A percentile compares a stretch with the other conserved stretches of the same genome.
Evolutionary conservation across 2,329 filamentous ascomycete genomes (phyloP).

Genomic region (Orbilia quercus): DNA sequence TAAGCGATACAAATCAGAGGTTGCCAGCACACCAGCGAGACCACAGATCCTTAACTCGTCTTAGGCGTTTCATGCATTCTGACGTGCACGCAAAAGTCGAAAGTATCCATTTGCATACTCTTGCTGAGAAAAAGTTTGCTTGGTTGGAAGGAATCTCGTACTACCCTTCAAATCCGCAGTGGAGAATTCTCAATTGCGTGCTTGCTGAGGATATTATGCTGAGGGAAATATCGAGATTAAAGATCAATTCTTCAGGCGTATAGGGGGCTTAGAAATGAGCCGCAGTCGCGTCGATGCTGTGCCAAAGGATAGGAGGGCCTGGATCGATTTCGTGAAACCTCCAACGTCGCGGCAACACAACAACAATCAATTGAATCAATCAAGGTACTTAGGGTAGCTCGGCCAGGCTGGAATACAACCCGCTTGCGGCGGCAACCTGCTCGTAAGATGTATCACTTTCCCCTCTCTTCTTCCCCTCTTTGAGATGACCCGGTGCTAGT

Average conservation of each 20-base stretch:
- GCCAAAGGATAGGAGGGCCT: background rate
- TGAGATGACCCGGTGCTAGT: constrained; percentile 11
- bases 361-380: too few relatives aligned
- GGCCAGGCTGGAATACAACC: constrained; percentile 15
- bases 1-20: constrained; percentile 55
- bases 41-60: constrained; percentile 43
- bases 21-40: constrained; percentile 47
- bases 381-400: background rate
- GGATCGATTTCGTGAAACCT: constrained; percentile 20
- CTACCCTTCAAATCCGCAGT: constrained; percentile 20
- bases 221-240: background rate
- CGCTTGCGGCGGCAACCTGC: constrained; percentile 38
- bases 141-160: background rate
- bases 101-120: too few relatives aligned
- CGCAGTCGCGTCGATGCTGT: constrained; percentile 4
- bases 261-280: constrained; percentile 10
- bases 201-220: background rate
- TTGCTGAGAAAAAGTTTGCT: constrained; percentile 2
- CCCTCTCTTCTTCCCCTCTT: constrained; percentile 18
- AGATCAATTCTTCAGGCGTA: constrained; percentile 23
- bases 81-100: constrained; percentile 26
- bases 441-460: constrained; percentile 24
- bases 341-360: constrained; percentile 39
- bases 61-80: constrained; percentile 40
- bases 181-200: constrained; percentile 10